Evolutionary conservation across 495 filamentous ascomycete genomes (phyloP), one percentile per base, ranked within the genome.

Genomic region (Friedmanniomyces simplex): DNA sequence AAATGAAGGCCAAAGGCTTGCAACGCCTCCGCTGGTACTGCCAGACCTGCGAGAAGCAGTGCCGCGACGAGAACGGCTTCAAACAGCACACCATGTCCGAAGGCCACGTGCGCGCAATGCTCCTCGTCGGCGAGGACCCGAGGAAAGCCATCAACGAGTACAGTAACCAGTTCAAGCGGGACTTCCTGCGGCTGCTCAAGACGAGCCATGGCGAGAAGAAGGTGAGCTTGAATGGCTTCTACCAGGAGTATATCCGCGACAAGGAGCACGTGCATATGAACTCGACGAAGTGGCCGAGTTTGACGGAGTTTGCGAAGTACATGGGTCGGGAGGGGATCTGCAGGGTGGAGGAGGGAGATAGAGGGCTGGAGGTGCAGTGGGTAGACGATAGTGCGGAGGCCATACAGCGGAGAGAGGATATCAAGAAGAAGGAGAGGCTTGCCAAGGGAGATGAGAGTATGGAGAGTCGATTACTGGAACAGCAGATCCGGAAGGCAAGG

Each of bases 221-320:
- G 52, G 80, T 96, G 1, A 77, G 89, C 30, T 77, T 88, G 7
- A 97, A 97, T 59, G 83, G 87, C 51, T 96, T 96, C 67, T 99
- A 99, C 68, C 88, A 97, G 69, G 83, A 88, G 65, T 86, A 88
- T 61, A 91, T 93, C 58, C 72, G 74, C 16, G 76, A 87, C 68
- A 86, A 87, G 67, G 81, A 90, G 67, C 94, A 97, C 67, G 76
- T 89, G 14, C 94, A 97, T 66, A 86, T 96, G 84, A 97, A 96
- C 71, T 77, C 89, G 39, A 97, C 93, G 2, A 80, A 82, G 62
- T 97, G 89, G 89, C 79, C 83, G 56, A 74, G 77, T 36, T 72
- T 99, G 54, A 88, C 89, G 3, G 89, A 96, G 60, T 96, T 95
- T 74, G 87, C 83, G 3, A 91, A 93, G 62, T 72, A 85, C 62